Base-by-base conservation (phyloP, 2,329 filamentous ascomycete genomes). In the Neocucurbitaria cava region DNA sequence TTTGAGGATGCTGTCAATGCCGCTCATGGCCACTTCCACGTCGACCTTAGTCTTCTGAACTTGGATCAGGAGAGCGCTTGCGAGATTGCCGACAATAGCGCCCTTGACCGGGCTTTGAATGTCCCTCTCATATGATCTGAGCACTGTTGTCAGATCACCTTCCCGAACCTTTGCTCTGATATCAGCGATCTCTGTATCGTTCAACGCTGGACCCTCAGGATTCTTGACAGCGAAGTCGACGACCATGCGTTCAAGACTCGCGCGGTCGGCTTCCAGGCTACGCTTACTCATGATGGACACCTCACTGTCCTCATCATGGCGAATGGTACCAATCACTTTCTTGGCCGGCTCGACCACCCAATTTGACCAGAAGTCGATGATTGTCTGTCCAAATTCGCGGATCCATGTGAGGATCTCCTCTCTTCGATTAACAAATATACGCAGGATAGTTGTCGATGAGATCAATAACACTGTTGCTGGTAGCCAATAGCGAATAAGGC, bases 31-130 rank as follows among this genome's bases (percentile, higher is more conserved):
- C 57, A 98, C 88, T 76, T 99, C 95, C 11, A 99, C 87, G 70
- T 99, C 95, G 8, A 99, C 95, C 80, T 99, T 99, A 20, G 95
- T 98, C 82, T 99, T 99, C 71, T 99, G 95, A 33, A 99, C 89
- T 72, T 99, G 95, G 50, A 99, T 98, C 40, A 99, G 82, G 24
- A 99, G 85, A 4, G 94, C 92, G 46, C 94, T 88, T 31, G 98
- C 85, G 24, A 99, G 83, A 67, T 98, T 94, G 10, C 95, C 95
- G 26, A 87, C 85, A 17, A 99, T 77, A 0, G 93, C 91, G 7
- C 94, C 93, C 49, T 88, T 82, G 56, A 99, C 87, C 1, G 95
- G 95, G 42, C 82, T 89, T 47, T 89, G 85, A 38, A 99, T 81
- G 64, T 97, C 94, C 70, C 89, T 88, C 72, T 99, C 95, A 72